Base-by-base conservation (phyloP, 2,329 filamentous ascomycete species). In the Pestalotiopsis sp. region DNA sequence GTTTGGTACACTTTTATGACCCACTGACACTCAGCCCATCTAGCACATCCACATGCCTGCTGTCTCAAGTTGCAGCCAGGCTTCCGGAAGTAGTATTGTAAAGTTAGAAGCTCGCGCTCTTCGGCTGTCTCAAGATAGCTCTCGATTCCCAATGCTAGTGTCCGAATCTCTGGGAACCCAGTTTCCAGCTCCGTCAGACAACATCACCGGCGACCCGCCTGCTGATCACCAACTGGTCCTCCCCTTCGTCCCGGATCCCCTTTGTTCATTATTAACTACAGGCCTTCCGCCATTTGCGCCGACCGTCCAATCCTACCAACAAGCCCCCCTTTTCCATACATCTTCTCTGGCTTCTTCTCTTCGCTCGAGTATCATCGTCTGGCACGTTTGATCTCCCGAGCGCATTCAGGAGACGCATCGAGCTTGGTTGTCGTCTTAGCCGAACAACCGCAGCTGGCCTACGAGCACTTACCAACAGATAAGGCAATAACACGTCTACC, bases 291-390 rank as follows among this genome's bases (percentile, higher is more conserved):
- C 45, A 57, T 20, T 9, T 27, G 52, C 23, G 31, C 23, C 31
- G 31, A 57, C 64, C 17, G 13, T 25, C 23, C 39, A 23, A 66
- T 57, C 31, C 13, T 36, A 23, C 64, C 64, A 66, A 27, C 23
- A 45, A 13, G 27, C 36, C 20, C 20, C 61, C 38, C 12, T 23
- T 27, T 64, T 12, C 41, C 25, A 70, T 39, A 31, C 69, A 61
- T 71, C 72, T 73, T 25, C 74, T 76, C 71, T 72, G 31, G 31
- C 68, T 69, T 75, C n/a, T 64, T 71, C 70, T 71, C 68, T 67
- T 69, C 73, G 61, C 73, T 74, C 76, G 74, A 74, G 74, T 70
- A 70, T 61, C 61, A 66, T 72, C 72, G 74, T 75, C 75, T 76
- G 72, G 73, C 72, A 70, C 64, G 70, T 71, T 63, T 70, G 20